Evolutionary conservation across 805 yeast species (phyloP), one percentile per base, ranked within the genome.

Genomic region (Candida maris): DNA sequence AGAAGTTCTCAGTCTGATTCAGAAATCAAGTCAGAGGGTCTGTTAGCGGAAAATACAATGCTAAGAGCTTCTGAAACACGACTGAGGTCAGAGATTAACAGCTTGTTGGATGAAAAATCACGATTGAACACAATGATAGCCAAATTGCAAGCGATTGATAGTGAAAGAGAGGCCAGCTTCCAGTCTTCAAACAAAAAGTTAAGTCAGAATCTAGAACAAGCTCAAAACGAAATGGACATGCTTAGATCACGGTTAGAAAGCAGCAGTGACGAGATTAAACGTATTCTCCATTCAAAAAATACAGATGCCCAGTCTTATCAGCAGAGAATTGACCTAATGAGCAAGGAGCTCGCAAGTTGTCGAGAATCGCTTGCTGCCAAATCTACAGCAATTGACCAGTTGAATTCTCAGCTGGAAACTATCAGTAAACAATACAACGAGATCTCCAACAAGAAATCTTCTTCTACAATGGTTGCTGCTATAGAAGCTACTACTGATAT

Each of bases 61-160:
- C 68, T 77, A 68, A 58, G 64, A 26, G 51, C 74, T 0, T 49
- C 71, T 10, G 80, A 78, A 44, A 56, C 61, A 13, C 63, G 81
- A 8, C 56, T 84, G 20, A 62, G 70, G 21, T 61, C 62, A 10
- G 86, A 83, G 42, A 68, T 78, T 27, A 59, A 62, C 6, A 70
- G 66, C 19, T 59, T 84, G 37, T 61, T 68, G 30, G 68, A 70
- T 3, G 95, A 87, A 51, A 78, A 75, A 48, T 57, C 70, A 5
- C 70, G 75, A 35, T 61, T 85, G 27, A 79, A 72, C 46, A 69
- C 74, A 3, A 64, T 79, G 39, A 69, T 84, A 7, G 56, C 72
- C 6, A 81, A 73, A 48, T 60, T 85, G 30, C 91, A 85, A 56
- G 51, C 77, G 2, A 52, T 77, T 26, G 76, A 77, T 38, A 68